phyloP scores from a whole-genome alignment of 768 basidiomycete genomes.

The Daedalea quercina region DNA sequence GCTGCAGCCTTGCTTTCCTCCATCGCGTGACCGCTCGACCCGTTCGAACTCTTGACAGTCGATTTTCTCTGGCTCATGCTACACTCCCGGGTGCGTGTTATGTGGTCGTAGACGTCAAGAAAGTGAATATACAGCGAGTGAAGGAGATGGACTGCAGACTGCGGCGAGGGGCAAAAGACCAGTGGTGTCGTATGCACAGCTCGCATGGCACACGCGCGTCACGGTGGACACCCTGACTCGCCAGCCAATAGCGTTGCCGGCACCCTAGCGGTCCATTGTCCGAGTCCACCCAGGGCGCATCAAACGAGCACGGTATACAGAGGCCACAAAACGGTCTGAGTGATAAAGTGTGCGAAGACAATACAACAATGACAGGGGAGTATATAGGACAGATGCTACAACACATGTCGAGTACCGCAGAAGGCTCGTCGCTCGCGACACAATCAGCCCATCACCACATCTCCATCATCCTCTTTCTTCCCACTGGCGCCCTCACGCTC shows the following conservation, averaged over 20 bases:
- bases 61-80: constrained; percentile 48
- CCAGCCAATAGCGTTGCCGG: not conserved
- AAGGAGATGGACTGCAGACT: not conserved
- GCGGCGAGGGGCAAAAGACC: too few species aligned
- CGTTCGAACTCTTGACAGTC: constrained; percentile 16
- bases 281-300: not conserved
- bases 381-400: not conserved
- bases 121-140: not conserved
- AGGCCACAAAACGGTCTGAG: too few species aligned
- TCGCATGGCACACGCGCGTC: not conserved
- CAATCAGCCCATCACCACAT: constrained; percentile 33
- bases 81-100: not conserved
- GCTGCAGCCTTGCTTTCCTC: constrained; percentile 31
- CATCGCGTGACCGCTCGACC: constrained; percentile 17
- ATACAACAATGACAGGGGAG: not conserved
- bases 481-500: constrained; percentile 17
- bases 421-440: not conserved
- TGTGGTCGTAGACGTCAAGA: not conserved
- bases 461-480: constrained; percentile 26
- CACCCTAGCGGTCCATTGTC: not conserved
- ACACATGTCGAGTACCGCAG: not conserved
- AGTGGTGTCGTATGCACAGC: not conserved
- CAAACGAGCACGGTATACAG: too few species aligned
- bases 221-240: not conserved
- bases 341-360: too few species aligned